Percentiles rank a stretch among this genome's conserved stretches.
These are phyloP conservation scores for Sphenostylis stenocarpa DNA, from an alignment of 306 rosid genomes.

Conservation along the genomic window DNA sequence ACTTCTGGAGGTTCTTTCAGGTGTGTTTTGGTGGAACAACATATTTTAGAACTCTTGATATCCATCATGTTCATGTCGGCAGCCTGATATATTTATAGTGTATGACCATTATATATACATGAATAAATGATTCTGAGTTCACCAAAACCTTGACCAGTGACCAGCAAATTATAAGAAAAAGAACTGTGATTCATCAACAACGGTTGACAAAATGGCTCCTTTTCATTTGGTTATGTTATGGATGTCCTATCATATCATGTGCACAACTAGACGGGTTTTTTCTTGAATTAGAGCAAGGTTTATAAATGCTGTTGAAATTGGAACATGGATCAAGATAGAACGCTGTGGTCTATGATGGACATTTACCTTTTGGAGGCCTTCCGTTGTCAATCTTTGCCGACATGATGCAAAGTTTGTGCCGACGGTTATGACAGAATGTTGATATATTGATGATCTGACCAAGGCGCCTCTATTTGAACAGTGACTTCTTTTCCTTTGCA, in stretches of 20 bases:
- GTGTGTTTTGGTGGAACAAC: constrained; percentile 1
- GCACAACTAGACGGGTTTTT: not conserved
- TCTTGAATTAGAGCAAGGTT: constrained; percentile 23
- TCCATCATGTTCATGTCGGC: constrained; percentile 10
- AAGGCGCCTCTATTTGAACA: constrained; percentile 43
- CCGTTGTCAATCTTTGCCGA: constrained; percentile 38
- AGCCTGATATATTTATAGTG: not conserved
- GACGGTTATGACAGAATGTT: constrained; percentile 50
- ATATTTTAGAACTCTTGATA: not conserved
- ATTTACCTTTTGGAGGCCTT: constrained; percentile 28
- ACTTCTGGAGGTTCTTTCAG: not conserved
- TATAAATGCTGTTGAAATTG: constrained; percentile 20
- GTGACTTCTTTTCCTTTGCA: constrained; percentile 22
- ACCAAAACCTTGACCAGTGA: constrained; percentile 21
- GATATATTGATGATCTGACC: constrained; percentile 29
- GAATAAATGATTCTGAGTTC: constrained; percentile 1
- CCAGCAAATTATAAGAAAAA: constrained; percentile 15
- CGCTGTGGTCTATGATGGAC: constrained; percentile 14
- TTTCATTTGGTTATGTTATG: not conserved
- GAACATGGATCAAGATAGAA: constrained; percentile 17
- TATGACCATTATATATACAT: no score
- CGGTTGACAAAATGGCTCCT: not conserved
- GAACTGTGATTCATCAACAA: constrained; percentile 19
- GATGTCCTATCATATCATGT: not conserved
- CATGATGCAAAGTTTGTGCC: constrained; percentile 59